phyloP scores from a whole-genome alignment of 306 rosid species.

The Inga leiocalycina region DNA sequence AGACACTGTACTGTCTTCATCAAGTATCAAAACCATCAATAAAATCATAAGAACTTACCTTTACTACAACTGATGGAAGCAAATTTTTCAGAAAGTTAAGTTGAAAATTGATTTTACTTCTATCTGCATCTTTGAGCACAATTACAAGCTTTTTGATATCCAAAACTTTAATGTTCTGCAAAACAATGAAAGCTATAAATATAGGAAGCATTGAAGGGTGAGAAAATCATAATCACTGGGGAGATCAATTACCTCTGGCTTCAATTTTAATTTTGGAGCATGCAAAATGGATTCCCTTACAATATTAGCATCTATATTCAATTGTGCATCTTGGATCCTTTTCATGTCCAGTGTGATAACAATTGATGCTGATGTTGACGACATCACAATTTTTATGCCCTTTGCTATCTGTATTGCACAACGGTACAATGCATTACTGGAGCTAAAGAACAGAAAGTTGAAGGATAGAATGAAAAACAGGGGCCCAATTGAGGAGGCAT shows the following conservation, averaged over 20 bases:
- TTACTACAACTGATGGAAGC: conserved; percentile 76
- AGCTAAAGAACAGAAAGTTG: neutral
- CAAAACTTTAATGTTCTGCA: conserved; percentile 79
- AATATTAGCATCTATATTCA: conserved; percentile 70
- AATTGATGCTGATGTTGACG: conserved; percentile 51
- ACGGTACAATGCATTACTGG: conserved; percentile 9
- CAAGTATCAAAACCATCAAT: conserved; percentile 27
- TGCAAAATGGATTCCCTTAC: conserved; percentile 73
- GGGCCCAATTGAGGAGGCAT: neutral
- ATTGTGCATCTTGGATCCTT: conserved; percentile 62
- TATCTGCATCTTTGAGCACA: conserved; percentile 56
- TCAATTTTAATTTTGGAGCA: conserved; percentile 72
- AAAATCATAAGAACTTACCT: conserved; percentile 49
- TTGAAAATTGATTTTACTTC: conserved; percentile 72
- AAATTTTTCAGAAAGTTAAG: conserved; percentile 65
- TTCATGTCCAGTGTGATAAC: conserved; percentile 55
- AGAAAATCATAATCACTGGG: conserved; percentile 24
- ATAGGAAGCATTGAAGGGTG: conserved; percentile 26
- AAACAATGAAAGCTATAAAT: conserved; percentile 32
- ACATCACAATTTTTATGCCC: conserved; percentile 63
- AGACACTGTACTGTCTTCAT: neutral
- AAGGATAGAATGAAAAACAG: conserved; percentile 4
- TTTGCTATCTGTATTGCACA: conserved; percentile 67
- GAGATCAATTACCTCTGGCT: conserved; percentile 65
- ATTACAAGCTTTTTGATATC: conserved; percentile 68